A percentile compares a stretch with the other conserved stretches of the same genome.
These are phyloP conservation scores for Fusarium longipes DNA, from an alignment of 2,329 filamentous ascomycete species.

Conservation along the genomic window DNA sequence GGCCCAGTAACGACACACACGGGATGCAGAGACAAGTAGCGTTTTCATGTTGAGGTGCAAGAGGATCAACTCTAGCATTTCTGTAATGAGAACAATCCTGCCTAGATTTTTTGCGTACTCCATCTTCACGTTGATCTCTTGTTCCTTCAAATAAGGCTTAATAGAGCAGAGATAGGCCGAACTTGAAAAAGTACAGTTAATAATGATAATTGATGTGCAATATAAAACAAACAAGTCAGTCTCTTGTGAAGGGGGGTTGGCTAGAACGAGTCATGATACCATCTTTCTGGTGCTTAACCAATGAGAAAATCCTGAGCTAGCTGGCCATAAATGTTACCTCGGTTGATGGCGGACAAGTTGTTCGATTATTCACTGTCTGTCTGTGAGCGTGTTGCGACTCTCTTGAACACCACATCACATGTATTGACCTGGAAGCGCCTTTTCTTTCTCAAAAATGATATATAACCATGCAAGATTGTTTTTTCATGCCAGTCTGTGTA, in stretches of 20 bases:
- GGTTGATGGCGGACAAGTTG: conserved; percentile 1
- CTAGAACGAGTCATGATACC: conserved; percentile 13
- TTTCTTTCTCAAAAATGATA: not conserved
- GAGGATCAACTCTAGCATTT: conserved; percentile 47
- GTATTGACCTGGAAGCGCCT: not conserved
- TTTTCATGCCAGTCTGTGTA: not conserved
- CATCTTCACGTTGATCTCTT: not conserved
- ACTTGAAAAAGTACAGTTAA: not conserved
- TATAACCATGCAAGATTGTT: not conserved
- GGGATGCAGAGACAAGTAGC: conserved; percentile 42
- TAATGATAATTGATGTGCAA: conserved; percentile 2
- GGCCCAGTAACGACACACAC: conserved; percentile 43
- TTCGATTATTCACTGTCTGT: not conserved
- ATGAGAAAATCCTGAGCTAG: not conserved
- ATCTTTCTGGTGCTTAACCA: conserved; percentile 4
- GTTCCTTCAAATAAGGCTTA: not conserved
- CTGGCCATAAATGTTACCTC: conserved; percentile 4
- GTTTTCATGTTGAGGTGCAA: conserved; percentile 43
- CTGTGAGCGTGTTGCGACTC: not conserved
- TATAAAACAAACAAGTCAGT: not conserved
- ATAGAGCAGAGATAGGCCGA: no score
- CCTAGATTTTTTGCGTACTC: not conserved
- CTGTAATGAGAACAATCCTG: conserved; percentile 23
- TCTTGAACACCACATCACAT: no score
- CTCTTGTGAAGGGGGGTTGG: not conserved